These are phyloP conservation scores for Ophiosphaerella narmari DNA, from an alignment of 2,329 filamentous ascomycete species.

Conservation along the genomic window DNA sequence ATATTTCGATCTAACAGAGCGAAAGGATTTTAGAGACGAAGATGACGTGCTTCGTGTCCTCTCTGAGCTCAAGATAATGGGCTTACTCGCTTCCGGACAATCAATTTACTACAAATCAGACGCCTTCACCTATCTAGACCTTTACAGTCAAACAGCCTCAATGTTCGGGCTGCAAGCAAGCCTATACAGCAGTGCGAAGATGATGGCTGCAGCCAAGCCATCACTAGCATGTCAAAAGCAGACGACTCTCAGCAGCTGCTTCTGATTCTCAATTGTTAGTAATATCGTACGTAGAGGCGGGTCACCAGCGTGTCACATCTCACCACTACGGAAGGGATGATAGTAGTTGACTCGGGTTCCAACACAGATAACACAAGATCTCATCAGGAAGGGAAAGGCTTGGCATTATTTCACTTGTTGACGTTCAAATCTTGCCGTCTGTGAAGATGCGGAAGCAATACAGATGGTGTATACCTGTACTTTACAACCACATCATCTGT, in stretches of 20 bases:
- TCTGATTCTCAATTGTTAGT: neutral
- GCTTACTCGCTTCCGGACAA: slow-evolving; percentile 56
- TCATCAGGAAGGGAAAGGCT: no score
- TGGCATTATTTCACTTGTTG: no score
- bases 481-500: no score
- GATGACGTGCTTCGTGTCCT: slow-evolving; percentile 73
- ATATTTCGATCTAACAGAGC: slow-evolving; percentile 67
- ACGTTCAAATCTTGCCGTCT: no score
- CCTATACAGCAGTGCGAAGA: slow-evolving; percentile 49
- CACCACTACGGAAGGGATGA: no score
- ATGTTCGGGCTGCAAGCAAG: slow-evolving; percentile 50
- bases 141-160: slow-evolving; percentile 44
- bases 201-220: slow-evolving; percentile 26
- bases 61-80: slow-evolving; percentile 63
- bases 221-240: slow-evolving; percentile 21
- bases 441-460: no score
- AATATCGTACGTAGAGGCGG: no score
- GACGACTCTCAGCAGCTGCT: neutral
- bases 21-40: slow-evolving; percentile 70
- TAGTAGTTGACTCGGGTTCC: no score
- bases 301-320: no score
- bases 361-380: no score
- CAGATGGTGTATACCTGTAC: no score
- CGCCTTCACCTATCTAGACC: slow-evolving; percentile 55
- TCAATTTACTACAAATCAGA: slow-evolving; percentile 80